phyloP scores from a whole-genome alignment of 2,329 filamentous ascomycete genomes.

The Pezicula carpinea region DNA sequence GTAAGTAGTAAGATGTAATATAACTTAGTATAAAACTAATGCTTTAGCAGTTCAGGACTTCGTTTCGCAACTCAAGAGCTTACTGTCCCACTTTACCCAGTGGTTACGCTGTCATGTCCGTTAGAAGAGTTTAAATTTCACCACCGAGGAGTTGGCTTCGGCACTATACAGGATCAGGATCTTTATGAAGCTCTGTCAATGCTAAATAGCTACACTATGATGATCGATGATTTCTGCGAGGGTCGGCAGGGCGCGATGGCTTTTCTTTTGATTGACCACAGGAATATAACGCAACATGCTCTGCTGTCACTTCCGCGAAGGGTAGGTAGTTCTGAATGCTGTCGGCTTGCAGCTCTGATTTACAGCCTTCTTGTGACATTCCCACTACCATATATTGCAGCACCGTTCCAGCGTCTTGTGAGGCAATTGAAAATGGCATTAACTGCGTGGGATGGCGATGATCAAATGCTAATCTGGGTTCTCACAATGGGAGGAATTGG shows the following conservation, averaged over 20 bases:
- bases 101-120: neutral
- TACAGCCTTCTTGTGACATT: conserved; percentile 3
- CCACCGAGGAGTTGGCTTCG: neutral
- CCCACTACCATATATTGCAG: neutral
- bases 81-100: neutral
- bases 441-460: neutral
- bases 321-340: neutral
- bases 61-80: neutral
- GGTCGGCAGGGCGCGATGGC: neutral
- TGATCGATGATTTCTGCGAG: conserved; percentile 2
- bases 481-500: conserved; percentile 1
- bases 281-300: conserved; percentile 1
- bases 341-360: neutral
- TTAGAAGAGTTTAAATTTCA: neutral
- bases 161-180: neutral
- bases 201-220: conserved; percentile 2
- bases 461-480: conserved; percentile 1
- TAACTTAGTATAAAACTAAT: neutral
- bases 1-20: neutral
- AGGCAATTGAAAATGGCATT: neutral
- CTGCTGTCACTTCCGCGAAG: neutral
- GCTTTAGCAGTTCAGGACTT: neutral
- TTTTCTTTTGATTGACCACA: neutral
- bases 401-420: neutral
- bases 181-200: conserved; percentile 2